These are phyloP conservation scores for Thielaviopsis populi DNA, from an alignment of 2,329 filamentous ascomycete genomes.

Conservation along the genomic window DNA sequence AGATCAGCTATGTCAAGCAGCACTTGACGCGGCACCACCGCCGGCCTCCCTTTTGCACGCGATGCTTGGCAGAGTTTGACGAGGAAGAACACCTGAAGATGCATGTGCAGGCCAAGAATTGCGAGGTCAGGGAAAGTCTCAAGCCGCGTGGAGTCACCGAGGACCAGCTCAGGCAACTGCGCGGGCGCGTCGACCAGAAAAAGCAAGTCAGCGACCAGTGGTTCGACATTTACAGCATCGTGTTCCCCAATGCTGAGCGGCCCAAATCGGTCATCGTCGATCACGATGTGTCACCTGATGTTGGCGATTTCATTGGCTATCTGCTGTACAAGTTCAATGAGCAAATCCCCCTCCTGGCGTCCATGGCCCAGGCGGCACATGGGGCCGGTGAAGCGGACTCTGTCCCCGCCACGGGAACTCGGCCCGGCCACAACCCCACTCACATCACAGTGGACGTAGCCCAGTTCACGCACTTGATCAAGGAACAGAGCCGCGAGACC, in stretches of 20 bases:
- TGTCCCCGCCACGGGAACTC: not conserved
- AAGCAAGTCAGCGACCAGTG: constrained; percentile 19
- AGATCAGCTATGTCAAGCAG: constrained; percentile 22
- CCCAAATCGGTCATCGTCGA: constrained; percentile 19
- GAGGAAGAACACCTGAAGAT: constrained; percentile 17
- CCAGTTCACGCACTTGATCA: constrained; percentile 4
- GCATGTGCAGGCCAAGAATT: constrained; percentile 17
- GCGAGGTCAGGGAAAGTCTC: constrained; percentile 9
- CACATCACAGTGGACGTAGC: constrained; percentile 2
- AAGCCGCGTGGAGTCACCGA: constrained; percentile 18
- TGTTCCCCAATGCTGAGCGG: constrained; percentile 18
- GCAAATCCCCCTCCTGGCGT: not conserved
- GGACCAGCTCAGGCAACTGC: constrained; percentile 18
- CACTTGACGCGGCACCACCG: constrained; percentile 20
- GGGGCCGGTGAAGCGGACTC: not conserved
- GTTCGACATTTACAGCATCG: constrained; percentile 19
- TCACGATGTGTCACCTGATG: constrained; percentile 18
- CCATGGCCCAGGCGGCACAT: not conserved
- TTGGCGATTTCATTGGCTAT: constrained; percentile 18
- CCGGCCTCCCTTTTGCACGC: constrained; percentile 19
- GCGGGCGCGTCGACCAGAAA: constrained; percentile 19
- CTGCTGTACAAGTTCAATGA: constrained; percentile 13
- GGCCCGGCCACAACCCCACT: not conserved
- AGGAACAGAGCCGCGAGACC: constrained; percentile 8
- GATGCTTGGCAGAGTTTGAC: constrained; percentile 18